Base-by-base conservation (phyloP, 1,139 yeast genomes). In the Chernovozyma sophiae-reginae region DNA sequence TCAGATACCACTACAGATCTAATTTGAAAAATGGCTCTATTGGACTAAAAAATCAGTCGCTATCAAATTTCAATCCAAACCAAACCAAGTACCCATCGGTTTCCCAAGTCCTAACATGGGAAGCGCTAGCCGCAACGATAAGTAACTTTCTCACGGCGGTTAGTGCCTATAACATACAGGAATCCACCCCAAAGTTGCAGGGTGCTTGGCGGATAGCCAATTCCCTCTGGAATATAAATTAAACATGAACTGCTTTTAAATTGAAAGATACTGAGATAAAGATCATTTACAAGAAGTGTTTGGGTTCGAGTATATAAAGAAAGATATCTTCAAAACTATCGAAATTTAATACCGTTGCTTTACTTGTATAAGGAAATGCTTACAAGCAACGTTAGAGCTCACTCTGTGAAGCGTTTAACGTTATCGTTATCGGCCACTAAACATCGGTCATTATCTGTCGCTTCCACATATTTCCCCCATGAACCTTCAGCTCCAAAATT, bases 401-500 rank as follows among this genome's bases (percentile, higher is more conserved):
- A 26, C 6, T 6, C n/a, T 14, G 12, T n/a, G 12, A n/a, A 12
- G n/a, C 6, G 16, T 7, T 7, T 14, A 6, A 7, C 28, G 12
- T 25, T 25, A 7, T 30, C 14, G 14, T 10, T 7, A 19, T 18
- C 11, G 23, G 32, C 8, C 16, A 18, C 15, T 29, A 31, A 22
- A 15, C 30, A 11, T 12, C n/a, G 30, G 10, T 20, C 38, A 6
- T 20, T 24, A 5, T 44, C 52, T 6, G 43, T 46, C 12, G 43
- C 51, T 36, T 49, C 53, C 26, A 28, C 42, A 15, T 66, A 65
- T 46, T 70, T 52, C 56, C 84, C 84, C 31, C 46, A 58, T 34
- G 85, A 79, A 57, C 84, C 85, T 32, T 33, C 50, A 4, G 59
- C 56, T 17, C 89, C 89, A 30, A 52, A 56, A 12, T 52, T 81